Evolutionary conservation across 2,329 filamentous ascomycete species (phyloP), one percentile per base, ranked within the genome.

Genomic region (Diaporthe sp.): DNA sequence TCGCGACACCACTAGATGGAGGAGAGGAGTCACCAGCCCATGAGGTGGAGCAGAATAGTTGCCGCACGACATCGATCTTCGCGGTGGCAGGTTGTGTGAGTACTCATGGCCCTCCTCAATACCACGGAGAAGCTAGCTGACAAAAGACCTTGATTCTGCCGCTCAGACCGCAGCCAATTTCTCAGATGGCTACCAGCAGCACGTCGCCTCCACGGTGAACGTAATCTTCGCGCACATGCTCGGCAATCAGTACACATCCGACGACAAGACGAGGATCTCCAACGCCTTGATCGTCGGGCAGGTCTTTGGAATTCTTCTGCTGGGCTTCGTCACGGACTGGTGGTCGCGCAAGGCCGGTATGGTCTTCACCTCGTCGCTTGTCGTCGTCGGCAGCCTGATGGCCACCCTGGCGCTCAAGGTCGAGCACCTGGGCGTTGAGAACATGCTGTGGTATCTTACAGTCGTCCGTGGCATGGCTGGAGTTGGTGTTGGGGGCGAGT

Each of bases 381-480:
- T 83, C 2, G 79, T 82, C 22, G 71, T 83, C 39, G 82, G 82
- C 0, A 82, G 79, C 44, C 73, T 84, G 3, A 80, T 86, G 81
- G 80, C 84, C 5, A 81, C 82, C 3, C 75, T 86, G 60, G 83
- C 82, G 2, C 80, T 86, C 44, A 80, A 84, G 53, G 81, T 86
- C 4, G 57, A 78, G 51, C 61, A 49, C 17, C 51, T 74, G 0
- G 74, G 77, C 8, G 49, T 77, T 4, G 58, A 78, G 10, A 81
- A 83, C 19, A 83, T 84, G 82, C 76, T 85, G 10, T 85, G 83
- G 83, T 84, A 80, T 73, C 80, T 85, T 53, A 82, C 83, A 12
- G 76, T 84, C 1, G 83, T 82, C 9, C 81, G 84, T 5, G 84
- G 83, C 0, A 83, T 84, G 39, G 80, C 82, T 39, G 84, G 84